Evolutionary conservation across 2,329 filamentous ascomycete species (phyloP), one percentile per base, ranked within the genome.

Genomic region (Botrytis squamosa): DNA sequence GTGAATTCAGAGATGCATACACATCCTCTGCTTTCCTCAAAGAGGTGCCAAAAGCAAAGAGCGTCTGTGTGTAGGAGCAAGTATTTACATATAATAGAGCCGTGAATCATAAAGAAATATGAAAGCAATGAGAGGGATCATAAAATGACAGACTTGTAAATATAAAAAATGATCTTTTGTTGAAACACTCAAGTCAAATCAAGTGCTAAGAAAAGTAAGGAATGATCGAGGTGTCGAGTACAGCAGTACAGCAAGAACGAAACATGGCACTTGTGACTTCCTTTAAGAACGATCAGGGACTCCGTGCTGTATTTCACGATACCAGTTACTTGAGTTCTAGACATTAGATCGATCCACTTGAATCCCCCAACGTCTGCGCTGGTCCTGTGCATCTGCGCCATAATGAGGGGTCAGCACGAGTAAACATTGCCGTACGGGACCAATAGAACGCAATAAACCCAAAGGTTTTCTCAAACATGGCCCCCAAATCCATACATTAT

Each of bases 251-350:
- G n/a, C 25, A 57, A 44, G 66, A 69, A 69, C 66, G 49, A 44
- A 42, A 57, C 38, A 57, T 9, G 40, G 33, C 49, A 57, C 46
- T 57, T 57, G 25, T 42, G 36, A 68, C 66, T 68, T 68, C 66
- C 66, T 57, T 29, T 68, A 55, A 55, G 36, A 40, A 68, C 22
- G 65, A 68, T 55, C 46, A 55, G 38, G 38, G 14, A 40, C 7
- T 25, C 16, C 46, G 40, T 40, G 8, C 38, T 38, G 16, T 55
- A 68, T 20, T 33, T 18, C 46, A 68, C 42, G 46, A 55, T 29
- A 29, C 25, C 25, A 52, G 25, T 55, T 40, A 36, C 52, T 67
- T 29, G 36, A 25, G 9, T 55, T 55, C 46, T n/a, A 29, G 14
- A 49, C 36, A 67, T 40, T 38, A 29, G 65, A 67, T 29, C 8